A percentile compares a stretch with the other conserved stretches of the same genome.
Conservation (phyloP, 164 flowering plant genomes). For the Nymphaea colorata region DNA sequence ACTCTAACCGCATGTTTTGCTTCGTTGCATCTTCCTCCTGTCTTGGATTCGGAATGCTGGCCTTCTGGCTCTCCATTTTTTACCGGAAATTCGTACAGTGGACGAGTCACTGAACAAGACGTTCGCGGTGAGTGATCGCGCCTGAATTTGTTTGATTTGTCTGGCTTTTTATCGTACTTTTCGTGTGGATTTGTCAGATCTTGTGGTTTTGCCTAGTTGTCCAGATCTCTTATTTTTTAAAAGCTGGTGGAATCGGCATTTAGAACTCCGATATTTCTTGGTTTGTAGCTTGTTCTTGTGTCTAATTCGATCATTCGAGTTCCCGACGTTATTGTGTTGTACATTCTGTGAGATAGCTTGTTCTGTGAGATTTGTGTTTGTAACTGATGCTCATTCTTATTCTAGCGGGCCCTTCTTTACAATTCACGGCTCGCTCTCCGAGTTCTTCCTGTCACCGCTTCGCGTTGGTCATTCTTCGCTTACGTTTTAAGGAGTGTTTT, state of each 20-base stretch:
- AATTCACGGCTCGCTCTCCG: too few species aligned
- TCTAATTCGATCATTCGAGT: not conserved
- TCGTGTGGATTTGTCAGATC: not conserved
- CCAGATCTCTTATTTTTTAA: not conserved
- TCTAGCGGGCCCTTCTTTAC: not conserved
- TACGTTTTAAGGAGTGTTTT: too few species aligned
- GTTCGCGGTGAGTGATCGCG: conserved; percentile 14
- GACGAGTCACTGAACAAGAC: conserved; percentile 22
- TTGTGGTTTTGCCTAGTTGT: not conserved
- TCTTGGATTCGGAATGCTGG: not conserved
- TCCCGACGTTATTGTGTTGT: not conserved
- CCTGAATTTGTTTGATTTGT: conserved; percentile 1
- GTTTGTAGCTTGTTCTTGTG: not conserved
- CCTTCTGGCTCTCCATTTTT: conserved; percentile 2
- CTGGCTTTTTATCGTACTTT: not conserved
- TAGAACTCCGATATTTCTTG: not conserved
- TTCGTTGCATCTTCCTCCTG: not conserved
- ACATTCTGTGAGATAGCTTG: not conserved
- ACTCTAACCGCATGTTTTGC: not conserved
- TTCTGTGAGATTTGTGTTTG: not conserved
- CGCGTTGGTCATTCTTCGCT: too few species aligned
- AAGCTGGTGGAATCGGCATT: not conserved
- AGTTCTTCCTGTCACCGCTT: too few species aligned
- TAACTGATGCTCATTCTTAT: not conserved
- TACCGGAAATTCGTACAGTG: conserved; percentile 7